Percentiles rank a stretch among this genome's conserved stretches.
Conservation (phyloP, 768 basidiomycete genomes). For the Xerocomus potaroensis region DNA sequence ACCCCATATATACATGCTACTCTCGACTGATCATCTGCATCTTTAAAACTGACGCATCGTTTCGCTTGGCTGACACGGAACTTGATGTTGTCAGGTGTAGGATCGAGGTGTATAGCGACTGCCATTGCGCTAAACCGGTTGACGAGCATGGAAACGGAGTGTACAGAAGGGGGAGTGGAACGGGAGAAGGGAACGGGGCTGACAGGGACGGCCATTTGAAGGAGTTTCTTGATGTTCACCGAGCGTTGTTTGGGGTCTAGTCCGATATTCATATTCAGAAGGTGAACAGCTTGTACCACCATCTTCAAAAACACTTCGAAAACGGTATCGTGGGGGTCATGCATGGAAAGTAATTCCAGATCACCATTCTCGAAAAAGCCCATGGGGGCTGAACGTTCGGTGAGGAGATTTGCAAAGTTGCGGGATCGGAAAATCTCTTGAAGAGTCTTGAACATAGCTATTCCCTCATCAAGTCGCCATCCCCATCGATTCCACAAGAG, state of each 20-base stretch:
- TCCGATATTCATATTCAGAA: slow-evolving; percentile 32
- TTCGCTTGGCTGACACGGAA: slow-evolving; percentile 62
- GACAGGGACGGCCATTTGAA: slow-evolving; percentile 70
- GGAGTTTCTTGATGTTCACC: slow-evolving; percentile 57
- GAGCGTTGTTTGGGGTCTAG: slow-evolving; percentile 33
- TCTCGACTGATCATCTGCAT: slow-evolving; percentile 60
- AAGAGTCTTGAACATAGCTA: slow-evolving; percentile 56
- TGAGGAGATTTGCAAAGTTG: slow-evolving; percentile 66
- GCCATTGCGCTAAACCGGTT: slow-evolving; percentile 78
- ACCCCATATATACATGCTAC: slow-evolving; percentile 71
- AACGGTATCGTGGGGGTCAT: slow-evolving; percentile 58
- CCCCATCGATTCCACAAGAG: slow-evolving; percentile 70
- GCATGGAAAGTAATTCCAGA: slow-evolving; percentile 46
- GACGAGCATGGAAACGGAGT: slow-evolving; percentile 70
- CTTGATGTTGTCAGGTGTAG: slow-evolving; percentile 39
- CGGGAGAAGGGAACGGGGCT: slow-evolving; percentile 63
- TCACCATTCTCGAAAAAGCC: slow-evolving; percentile 59
- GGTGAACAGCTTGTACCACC: slow-evolving; percentile 54
- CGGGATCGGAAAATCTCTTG: slow-evolving; percentile 73
- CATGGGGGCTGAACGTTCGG: slow-evolving; percentile 63
- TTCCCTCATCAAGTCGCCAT: slow-evolving; percentile 63
- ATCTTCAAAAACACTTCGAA: slow-evolving; percentile 82
- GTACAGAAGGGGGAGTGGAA: slow-evolving; percentile 41
- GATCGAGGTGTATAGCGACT: slow-evolving; percentile 65
- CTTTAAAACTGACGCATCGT: slow-evolving; percentile 62